Evolutionary conservation across 495 filamentous ascomycete species (phyloP), one percentile per base, ranked within the genome.

Genomic region (Penicillium taxi): DNA sequence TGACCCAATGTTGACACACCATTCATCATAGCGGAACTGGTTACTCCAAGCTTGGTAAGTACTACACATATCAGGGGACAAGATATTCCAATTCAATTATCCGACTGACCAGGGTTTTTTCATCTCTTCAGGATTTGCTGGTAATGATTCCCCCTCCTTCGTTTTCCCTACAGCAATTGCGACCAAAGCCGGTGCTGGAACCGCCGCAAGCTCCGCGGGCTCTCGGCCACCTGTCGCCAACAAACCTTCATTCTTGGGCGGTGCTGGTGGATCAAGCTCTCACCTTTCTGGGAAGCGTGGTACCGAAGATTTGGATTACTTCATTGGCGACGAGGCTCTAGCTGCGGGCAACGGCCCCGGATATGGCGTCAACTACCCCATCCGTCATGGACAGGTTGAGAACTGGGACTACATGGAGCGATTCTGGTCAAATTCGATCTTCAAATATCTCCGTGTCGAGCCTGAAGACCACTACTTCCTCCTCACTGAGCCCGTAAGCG

Each of bases 381-480:
- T 98, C 54, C 77, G 93, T 38, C 91, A 98, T 56, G 91, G 91
- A 35, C 93, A 96, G 66, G 82, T 98, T 52, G 91, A 98, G 64
- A 94, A 98, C 56, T 98, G 91, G 91, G 91, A 98, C 60, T 82
- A 93, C 47, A 98, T 98, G 91, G 91, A 98, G 57, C 78, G 91
- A 35, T 98, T 95, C 62, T 98, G 91, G 91, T 96, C 93, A 31
- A 96, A 95, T 66, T 96, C 93, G 17, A 98, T 98, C 64, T 98
- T 98, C 73, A 96, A 96, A 59, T 98, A 98, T 59, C 77, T 98
- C 24, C 79, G 91, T 37, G 91, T 98, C 39, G 91, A 98, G 62
- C 91, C 91, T 17, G 91, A 98, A 67, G 91, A 98, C 55, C 91
- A 98, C 56, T 82, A 94, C 66, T 98, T 98, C 63, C 78, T 98